Base-by-base conservation (phyloP, 306 rosid species). In the Trifolium pratense region DNA sequence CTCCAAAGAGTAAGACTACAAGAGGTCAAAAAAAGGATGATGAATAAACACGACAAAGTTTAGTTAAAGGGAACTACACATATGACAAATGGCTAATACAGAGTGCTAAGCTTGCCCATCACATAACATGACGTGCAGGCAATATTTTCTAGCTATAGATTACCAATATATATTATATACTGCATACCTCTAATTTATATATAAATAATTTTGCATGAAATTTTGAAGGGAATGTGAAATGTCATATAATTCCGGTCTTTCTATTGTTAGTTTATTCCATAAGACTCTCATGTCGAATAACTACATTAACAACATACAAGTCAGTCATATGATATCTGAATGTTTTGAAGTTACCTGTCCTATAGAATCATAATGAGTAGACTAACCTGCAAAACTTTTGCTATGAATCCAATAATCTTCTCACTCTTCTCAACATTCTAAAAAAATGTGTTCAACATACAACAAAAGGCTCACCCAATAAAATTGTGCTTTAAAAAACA, bases 401-500 rank as follows among this genome's bases (percentile, higher is more conserved):
- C 75, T 78, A 71, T 74, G 76, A 71, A 57, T 52, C 53, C 76
- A 84, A 65, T 73, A 68, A 70, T 80, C 76, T 56, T 72, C 65
- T 75, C 66, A 75, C 75, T 82, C 76, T 49, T 72, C 57, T 75
- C 69, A 75, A 74, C 78, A 65, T 25, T 75, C 74, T 58, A 49
- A 43, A 56, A 45, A 53, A 58, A 10, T 40, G 79, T 10, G 53
- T 57, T 48, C 68, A 73, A 81, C 65, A 49, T 73, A 52, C 70
- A 75, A 32, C 48, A 61, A 79, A 82, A 75, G 34, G 53, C 88
- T 74, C 72, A 53, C 26, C 68, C 40, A 23, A 77, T 16, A 20
- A 66, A 70, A 84, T 56, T 10, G 49, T 58, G 71, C 56, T 18
- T 32, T 20, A 21, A 15, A 66, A 63, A 74, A 66, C 76, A 31